phyloP scores from a whole-genome alignment of 2,329 filamentous ascomycete species.

The Rutstroemia sp. region DNA sequence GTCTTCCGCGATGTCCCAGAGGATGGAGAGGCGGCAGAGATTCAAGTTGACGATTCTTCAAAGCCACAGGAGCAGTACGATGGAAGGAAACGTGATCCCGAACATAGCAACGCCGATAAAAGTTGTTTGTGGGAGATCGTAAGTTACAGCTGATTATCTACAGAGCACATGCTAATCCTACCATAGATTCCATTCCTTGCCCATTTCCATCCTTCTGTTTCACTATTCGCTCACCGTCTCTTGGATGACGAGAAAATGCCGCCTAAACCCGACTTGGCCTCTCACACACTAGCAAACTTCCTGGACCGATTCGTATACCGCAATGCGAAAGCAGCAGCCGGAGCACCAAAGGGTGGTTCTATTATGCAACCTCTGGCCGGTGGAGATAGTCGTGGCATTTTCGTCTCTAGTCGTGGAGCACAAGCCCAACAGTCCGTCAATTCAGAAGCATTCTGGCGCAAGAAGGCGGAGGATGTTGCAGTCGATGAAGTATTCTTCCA shows the following conservation, averaged over 20 bases:
- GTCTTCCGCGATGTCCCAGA: slow-evolving; percentile 57
- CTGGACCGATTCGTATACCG: slow-evolving; percentile 98
- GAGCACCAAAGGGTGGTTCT: slow-evolving; percentile 65
- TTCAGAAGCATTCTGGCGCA: slow-evolving; percentile 82
- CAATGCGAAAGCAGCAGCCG: slow-evolving; percentile 67
- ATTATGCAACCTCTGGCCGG: slow-evolving; percentile 93
- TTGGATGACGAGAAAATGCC: slow-evolving; percentile 63
- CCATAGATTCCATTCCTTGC: slow-evolving; percentile 54
- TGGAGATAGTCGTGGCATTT: slow-evolving; percentile 49
- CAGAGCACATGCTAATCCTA: not conserved
- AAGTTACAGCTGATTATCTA: slow-evolving; percentile 26
- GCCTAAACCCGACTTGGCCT: slow-evolving; percentile 82
- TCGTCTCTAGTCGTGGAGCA: slow-evolving; percentile 41
- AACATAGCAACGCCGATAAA: slow-evolving; percentile 85
- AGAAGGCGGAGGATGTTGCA: slow-evolving; percentile 78
- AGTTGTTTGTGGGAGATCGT: slow-evolving; percentile 92
- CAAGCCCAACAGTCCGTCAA: slow-evolving; percentile 65
- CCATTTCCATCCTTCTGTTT: slow-evolving; percentile 92
- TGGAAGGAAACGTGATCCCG: slow-evolving; percentile 82
- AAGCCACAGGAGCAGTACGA: slow-evolving; percentile 52
- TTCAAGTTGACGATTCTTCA: slow-evolving; percentile 1
- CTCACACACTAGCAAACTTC: slow-evolving; percentile 90
- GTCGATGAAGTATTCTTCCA: slow-evolving; percentile 98
- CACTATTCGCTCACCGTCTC: slow-evolving; percentile 70
- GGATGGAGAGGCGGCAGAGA: slow-evolving; percentile 35